Conservation (phyloP, 148 eudicot species). For the Nyssa sinensis region DNA sequence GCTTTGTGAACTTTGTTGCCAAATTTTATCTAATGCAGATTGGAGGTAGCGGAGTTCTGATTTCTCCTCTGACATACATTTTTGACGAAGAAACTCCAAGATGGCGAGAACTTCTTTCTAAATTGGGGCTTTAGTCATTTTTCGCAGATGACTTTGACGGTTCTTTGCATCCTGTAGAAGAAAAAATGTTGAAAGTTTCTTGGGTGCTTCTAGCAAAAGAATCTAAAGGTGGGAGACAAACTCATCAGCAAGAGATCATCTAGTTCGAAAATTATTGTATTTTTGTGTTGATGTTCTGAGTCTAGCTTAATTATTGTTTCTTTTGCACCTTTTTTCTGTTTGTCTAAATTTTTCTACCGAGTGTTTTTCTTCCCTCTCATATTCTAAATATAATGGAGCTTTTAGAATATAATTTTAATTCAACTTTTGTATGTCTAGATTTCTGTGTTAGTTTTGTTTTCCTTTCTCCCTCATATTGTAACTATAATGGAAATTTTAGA, state of each 20-base stretch:
- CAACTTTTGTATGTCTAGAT: too few relatives aligned
- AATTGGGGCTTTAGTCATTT: conserved; percentile 44
- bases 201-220: background rate
- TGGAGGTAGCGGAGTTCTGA: conserved; percentile 90
- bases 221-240: background rate
- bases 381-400: too few relatives aligned
- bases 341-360: too few relatives aligned
- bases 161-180: background rate
- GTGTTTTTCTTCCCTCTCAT: too few relatives aligned
- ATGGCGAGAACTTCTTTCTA: conserved; percentile 65
- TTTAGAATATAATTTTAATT: too few relatives aligned
- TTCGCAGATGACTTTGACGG: background rate
- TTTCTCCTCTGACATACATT: conserved; percentile 87
- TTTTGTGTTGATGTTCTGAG: background rate
- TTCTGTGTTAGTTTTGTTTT: too few relatives aligned
- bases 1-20: background rate
- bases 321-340: too few relatives aligned
- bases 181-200: background rate
- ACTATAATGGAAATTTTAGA: too few relatives aligned
- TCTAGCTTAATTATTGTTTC: too few relatives aligned
- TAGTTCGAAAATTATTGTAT: background rate
- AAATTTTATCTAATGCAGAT: conserved; percentile 52
- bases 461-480: too few relatives aligned
- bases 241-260: background rate
- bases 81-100: conserved; percentile 96